Percentiles rank a stretch among this genome's conserved stretches.
Conservation (phyloP, 2,329 filamentous ascomycete genomes). For the Fusarium beomiforme region DNA sequence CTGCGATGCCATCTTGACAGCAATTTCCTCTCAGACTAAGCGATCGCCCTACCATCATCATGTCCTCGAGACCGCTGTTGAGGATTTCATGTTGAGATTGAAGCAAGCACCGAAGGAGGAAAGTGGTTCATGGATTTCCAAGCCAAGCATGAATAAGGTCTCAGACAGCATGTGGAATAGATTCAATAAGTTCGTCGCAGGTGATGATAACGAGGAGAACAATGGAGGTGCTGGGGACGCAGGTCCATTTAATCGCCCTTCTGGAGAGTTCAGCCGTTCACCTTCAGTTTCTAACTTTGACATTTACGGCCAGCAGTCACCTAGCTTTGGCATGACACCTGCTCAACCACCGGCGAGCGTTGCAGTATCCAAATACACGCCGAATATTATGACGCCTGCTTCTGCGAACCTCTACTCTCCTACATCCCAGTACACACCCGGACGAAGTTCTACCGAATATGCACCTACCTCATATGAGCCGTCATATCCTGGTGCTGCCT, state of each 20-base stretch:
- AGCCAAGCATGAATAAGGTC: slow-evolving; percentile 95
- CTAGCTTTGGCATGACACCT: slow-evolving; percentile 44
- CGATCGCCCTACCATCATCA: slow-evolving; percentile 87
- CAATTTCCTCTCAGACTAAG: slow-evolving; percentile 83
- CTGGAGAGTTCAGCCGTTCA: slow-evolving; percentile 77
- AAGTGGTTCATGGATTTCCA: slow-evolving; percentile 89
- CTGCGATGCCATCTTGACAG: slow-evolving; percentile 81
- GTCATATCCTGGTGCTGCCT: slow-evolving; percentile 31
- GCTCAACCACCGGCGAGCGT: slow-evolving; percentile 49
- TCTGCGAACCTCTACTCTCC: slow-evolving; percentile 47
- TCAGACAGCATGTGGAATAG: slow-evolving; percentile 89
- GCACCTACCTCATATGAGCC: slow-evolving; percentile 52
- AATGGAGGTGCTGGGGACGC: slow-evolving; percentile 71
- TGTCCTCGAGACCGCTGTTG: slow-evolving; percentile 77
- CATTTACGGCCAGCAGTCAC: slow-evolving; percentile 69
- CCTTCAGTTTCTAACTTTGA: slow-evolving; percentile 79
- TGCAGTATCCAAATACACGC: slow-evolving; percentile 53
- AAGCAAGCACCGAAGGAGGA: slow-evolving; percentile 86
- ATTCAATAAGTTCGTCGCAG: slow-evolving; percentile 96
- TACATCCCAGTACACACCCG: slow-evolving; percentile 62
- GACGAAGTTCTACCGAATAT: slow-evolving; percentile 46
- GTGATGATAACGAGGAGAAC: slow-evolving; percentile 86
- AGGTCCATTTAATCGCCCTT: slow-evolving; percentile 85
- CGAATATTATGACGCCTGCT: slow-evolving; percentile 32
- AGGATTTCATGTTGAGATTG: slow-evolving; percentile 84